A percentile compares a stretch with the other conserved stretches of the same genome.
Evolutionary conservation across 306 rosid species (phyloP).

Genomic region (Prunus campanulata): DNA sequence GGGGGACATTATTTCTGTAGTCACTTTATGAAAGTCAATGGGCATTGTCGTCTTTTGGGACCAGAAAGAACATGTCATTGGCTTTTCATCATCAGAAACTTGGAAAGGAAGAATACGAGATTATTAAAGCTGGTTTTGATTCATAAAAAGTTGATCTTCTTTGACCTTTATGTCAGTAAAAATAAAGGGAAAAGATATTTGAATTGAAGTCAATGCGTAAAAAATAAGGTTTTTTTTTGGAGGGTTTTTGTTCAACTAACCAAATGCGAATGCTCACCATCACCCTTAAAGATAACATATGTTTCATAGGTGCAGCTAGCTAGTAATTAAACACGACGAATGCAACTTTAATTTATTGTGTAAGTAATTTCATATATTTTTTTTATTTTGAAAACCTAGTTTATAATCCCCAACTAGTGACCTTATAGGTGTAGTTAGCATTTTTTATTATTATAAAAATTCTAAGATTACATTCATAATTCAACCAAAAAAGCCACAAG

Average conservation of each 20-base stretch:
- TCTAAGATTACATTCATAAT: too few species aligned
- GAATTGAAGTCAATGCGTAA: too few species aligned
- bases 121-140: not conserved
- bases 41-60: constrained; percentile 11
- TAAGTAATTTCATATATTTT: not conserved
- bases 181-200: too few species aligned
- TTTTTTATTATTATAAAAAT: too few species aligned
- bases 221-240: too few species aligned
- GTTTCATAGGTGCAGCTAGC: accelerated
- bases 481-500: accelerated
- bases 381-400: not conserved
- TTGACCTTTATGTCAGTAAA: not conserved
- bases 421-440: too few species aligned
- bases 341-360: not conserved
- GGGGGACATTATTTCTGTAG: constrained; percentile 24
- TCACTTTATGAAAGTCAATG: constrained; percentile 25
- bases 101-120: not conserved
- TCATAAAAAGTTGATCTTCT: not conserved
- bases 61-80: constrained; percentile 22
- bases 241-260: too few species aligned
- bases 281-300: accelerated
- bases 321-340: not conserved
- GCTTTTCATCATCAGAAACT: not conserved
- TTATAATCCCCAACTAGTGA: too few species aligned
- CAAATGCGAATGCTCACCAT: accelerated